Conservation (phyloP, 192 early-diverging fungal species). For the Martensiomyces pterosporus region DNA sequence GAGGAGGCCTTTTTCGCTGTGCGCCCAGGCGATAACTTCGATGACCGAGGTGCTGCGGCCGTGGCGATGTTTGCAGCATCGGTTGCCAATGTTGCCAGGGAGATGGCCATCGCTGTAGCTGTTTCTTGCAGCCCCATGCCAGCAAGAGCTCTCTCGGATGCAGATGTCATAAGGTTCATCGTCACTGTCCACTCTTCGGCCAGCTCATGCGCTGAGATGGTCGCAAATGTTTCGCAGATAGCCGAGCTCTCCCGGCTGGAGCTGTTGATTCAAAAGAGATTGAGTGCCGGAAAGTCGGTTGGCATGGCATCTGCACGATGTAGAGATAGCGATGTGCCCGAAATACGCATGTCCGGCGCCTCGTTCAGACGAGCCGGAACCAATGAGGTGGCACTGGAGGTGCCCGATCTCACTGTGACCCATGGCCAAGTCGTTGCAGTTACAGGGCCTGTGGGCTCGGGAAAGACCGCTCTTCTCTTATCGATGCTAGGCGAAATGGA, state of each 20-base stretch:
- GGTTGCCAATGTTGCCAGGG: constrained; percentile 5
- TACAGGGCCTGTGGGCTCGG: constrained; percentile 76
- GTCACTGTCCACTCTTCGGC: background rate
- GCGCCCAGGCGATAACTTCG: constrained; percentile 10
- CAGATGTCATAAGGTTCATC: background rate
- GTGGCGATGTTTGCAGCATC: constrained; percentile 8
- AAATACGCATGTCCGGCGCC: constrained; percentile 2
- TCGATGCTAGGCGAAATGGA: constrained; percentile 73
- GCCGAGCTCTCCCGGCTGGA: background rate
- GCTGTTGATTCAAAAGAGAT: background rate
- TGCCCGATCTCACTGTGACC: background rate
- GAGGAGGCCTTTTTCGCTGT: constrained; percentile 13
- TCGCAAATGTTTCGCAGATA: background rate
- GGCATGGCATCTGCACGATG: background rate
- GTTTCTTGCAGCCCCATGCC: background rate
- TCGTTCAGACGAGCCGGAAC: constrained; percentile 3
- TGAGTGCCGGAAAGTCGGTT: background rate
- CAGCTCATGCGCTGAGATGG: background rate
- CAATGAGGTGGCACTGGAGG: background rate
- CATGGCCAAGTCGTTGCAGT: constrained; percentile 62
- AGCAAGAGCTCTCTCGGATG: background rate
- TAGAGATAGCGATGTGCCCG: background rate
- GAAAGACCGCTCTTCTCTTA: constrained; percentile 72
- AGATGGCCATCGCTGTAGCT: constrained; percentile 3
- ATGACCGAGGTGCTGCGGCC: constrained; percentile 6